Evolutionary conservation across 257 asterid species (phyloP).

Genomic region (Solanum stenotomum): DNA sequence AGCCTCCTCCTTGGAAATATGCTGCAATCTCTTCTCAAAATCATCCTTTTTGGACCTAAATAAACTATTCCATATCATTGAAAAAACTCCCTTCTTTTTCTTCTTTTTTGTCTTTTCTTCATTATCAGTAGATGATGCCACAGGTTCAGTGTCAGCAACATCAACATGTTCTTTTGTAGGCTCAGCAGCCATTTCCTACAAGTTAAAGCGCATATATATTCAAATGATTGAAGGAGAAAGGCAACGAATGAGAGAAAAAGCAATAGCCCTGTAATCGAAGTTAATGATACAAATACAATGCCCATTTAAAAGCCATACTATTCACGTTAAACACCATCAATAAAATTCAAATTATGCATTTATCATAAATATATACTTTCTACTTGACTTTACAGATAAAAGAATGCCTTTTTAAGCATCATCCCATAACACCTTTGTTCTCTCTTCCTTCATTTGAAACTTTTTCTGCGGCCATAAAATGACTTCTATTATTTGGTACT

Average conservation of each 20-base stretch:
- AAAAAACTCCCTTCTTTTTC: slow-evolving; percentile 62
- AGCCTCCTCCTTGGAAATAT: slow-evolving; percentile 87
- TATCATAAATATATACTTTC: not conserved
- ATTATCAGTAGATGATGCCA: slow-evolving; percentile 22
- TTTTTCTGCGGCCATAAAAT: not conserved
- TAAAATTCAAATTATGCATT: not conserved
- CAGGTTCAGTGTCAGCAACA: slow-evolving; percentile 12
- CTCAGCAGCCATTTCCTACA: slow-evolving; percentile 55
- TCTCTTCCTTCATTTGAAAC: not conserved
- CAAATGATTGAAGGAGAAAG: not conserved
- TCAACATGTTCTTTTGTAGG: slow-evolving; percentile 37
- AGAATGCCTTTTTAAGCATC: not conserved
- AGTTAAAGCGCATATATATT: not conserved
- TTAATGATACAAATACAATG: not conserved
- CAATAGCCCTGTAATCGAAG: not conserved
- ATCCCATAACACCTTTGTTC: not conserved
- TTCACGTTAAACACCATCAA: not conserved
- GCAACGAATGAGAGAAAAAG: not conserved
- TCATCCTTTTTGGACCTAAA: slow-evolving; percentile 58
- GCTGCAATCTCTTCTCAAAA: slow-evolving; percentile 79
- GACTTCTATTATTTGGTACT: not conserved
- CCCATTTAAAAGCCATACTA: not conserved
- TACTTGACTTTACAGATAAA: not conserved
- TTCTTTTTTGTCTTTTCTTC: slow-evolving; percentile 34
- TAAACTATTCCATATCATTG: slow-evolving; percentile 65